Evolutionary conservation across 164 flowering plant species (phyloP).

Genomic region (Umbellularia californica): DNA sequence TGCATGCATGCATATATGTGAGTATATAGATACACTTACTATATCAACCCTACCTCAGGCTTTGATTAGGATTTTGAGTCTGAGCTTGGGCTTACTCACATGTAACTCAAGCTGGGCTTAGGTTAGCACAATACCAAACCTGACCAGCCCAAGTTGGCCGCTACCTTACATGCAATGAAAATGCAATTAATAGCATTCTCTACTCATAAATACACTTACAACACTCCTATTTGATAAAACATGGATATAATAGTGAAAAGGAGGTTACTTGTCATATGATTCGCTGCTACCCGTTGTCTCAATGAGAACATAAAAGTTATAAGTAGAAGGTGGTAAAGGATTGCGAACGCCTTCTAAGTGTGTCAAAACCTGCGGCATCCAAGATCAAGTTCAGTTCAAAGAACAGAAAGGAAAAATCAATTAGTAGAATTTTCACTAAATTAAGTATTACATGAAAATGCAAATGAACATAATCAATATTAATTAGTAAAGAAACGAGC

Average conservation of each 20-base stretch:
- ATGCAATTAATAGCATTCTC: too few species aligned
- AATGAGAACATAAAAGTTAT: conserved; percentile 83
- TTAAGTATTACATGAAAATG: background rate
- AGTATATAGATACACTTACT: too few species aligned
- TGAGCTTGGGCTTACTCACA: too few species aligned
- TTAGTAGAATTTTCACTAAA: too few species aligned
- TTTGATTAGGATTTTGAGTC: too few species aligned
- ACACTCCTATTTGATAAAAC: background rate
- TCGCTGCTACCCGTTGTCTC: conserved; percentile 94
- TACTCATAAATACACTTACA: background rate
- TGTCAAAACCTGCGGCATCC: conserved; percentile 55
- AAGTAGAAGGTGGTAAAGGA: conserved; percentile 71
- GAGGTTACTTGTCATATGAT: conserved; percentile 65
- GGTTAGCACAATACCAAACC: too few species aligned
- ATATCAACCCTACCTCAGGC: too few species aligned
- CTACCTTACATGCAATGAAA: too few species aligned
- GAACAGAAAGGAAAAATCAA: background rate
- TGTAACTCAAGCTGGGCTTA: too few species aligned
- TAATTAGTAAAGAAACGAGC: background rate
- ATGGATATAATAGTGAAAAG: background rate
- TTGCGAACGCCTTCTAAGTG: conserved; percentile 86
- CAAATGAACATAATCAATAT: too few species aligned
- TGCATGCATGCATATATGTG: too few species aligned
- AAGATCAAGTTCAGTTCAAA: conserved; percentile 1
- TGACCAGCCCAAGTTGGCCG: too few species aligned